Evolutionary conservation across 805 yeast species (phyloP), one percentile per base, ranked within the genome.

Genomic region (Pichia phayaonensis): DNA sequence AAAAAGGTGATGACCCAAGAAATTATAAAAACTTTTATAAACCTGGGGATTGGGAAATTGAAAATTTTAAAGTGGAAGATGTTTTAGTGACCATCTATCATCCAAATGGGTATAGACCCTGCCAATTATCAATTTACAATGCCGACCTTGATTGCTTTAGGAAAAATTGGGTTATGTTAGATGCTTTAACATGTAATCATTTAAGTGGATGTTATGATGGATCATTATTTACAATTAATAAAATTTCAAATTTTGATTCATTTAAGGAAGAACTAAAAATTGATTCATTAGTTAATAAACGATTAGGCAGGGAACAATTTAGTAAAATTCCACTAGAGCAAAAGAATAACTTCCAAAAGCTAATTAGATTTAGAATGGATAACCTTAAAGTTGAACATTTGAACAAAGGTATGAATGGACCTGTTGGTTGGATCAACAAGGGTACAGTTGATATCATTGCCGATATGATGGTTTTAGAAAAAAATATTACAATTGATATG

Each of bases 401-500:
- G 51, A 94, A 94, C 62, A 79, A 87, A 1, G 98, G 97, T 0
- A 76, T 87, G 51, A 82, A 83, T 49, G 99, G 99, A 0, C 96
- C 98, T 13, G 89, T 94, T 67, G 97, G 98, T 8, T 94, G 99
- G 99, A 92, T 94, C 50, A 81, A 88, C 7, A 76, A 79, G 54
- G 99, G 99, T 15, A 81, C 81, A 47, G 98, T 92, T 22, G 97
- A 94, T 66, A 84, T 94, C 83, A 71, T 88, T 55, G 97, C 97
- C 8, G 97, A 94, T 62, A 80, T 92, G 18, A 79, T 83, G 75
- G 81, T 90, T 2, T 95, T 96, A 0, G 78, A 79, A 44, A 58
- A 59, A 39, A 60, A 64, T 42, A 56, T 56, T 15, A 55, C 63
- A 8, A 82, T 79, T 47, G 73, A 74, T 41, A 77, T 34, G 49